A percentile compares a stretch with the other conserved stretches of the same genome.
phyloP scores from a whole-genome alignment of 768 basidiomycete genomes.

The Suillus paluster region DNA sequence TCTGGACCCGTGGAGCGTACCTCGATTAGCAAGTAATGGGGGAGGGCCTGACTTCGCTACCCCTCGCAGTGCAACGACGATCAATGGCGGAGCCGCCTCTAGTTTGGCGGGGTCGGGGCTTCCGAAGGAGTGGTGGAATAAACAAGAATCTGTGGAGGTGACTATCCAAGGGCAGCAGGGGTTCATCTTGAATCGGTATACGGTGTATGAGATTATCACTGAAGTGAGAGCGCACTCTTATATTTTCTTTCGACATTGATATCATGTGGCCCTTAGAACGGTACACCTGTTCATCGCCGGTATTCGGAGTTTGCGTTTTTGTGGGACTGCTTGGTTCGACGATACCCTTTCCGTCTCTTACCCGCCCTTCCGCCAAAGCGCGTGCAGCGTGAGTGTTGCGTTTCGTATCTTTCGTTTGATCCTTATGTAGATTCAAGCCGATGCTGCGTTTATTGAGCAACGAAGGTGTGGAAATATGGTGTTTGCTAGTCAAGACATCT shows the following conservation, averaged over 20 bases:
- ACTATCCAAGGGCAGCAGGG: conserved; percentile 86
- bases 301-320: conserved; percentile 95
- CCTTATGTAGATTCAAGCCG: conserved; percentile 51
- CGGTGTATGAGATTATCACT: conserved; percentile 79
- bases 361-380: conserved; percentile 90
- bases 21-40: conserved; percentile 34
- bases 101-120: conserved; percentile 72
- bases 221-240: conserved; percentile 56
- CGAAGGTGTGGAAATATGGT: conserved; percentile 56
- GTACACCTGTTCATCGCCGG: conserved; percentile 74
- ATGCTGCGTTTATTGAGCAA: conserved; percentile 90
- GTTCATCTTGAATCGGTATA: conserved; percentile 87
- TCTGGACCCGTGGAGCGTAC: conserved; percentile 67
- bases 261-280: conserved; percentile 47
- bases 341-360: conserved; percentile 94
- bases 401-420: conserved; percentile 6
- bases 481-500: conserved; percentile 6
- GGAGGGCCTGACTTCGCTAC: conserved; percentile 35
- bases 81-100: conserved; percentile 54
- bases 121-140: conserved; percentile 87
- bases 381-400: conserved; percentile 70
- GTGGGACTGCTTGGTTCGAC: conserved; percentile 81
- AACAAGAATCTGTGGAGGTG: conserved; percentile 71
- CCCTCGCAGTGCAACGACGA: conserved; percentile 25
- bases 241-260: conserved; percentile 7